These are phyloP conservation scores for Phaeoacremonium minimum DNA, from an alignment of 2,329 filamentous ascomycete genomes.

Conservation along the genomic window DNA sequence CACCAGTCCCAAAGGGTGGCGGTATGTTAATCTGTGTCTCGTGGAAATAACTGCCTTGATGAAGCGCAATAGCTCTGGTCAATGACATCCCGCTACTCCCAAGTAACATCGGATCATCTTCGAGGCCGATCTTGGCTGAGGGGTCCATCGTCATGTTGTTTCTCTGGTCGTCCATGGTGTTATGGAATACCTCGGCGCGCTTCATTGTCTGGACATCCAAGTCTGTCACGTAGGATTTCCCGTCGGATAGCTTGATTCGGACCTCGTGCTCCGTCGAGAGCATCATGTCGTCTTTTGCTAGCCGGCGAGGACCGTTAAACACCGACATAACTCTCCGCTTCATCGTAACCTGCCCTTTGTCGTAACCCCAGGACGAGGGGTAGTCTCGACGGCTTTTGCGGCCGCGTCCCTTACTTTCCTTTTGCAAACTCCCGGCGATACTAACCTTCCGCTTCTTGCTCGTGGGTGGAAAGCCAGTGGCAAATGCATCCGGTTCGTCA, in stretches of 20 bases:
- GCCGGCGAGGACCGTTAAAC: constrained; percentile 79
- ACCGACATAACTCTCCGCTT: constrained; percentile 95
- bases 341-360: constrained; percentile 92
- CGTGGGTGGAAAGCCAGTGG: constrained; percentile 60
- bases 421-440: too few relatives aligned
- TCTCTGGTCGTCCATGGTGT: constrained; percentile 80
- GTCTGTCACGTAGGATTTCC: constrained; percentile 82
- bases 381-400: constrained; percentile 93
- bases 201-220: constrained; percentile 87
- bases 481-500: constrained; percentile 69
- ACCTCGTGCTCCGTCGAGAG: constrained; percentile 93
- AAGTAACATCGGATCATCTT: too few relatives aligned
- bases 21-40: too few relatives aligned
- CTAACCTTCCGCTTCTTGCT: constrained; percentile 52
- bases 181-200: constrained; percentile 78
- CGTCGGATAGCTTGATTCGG: constrained; percentile 72
- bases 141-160: too few relatives aligned
- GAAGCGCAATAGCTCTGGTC: too few relatives aligned
- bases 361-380: constrained; percentile 88
- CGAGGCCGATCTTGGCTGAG: too few relatives aligned
- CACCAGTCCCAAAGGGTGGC: too few relatives aligned
- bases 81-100: too few relatives aligned
- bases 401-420: constrained; percentile 58
- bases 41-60: too few relatives aligned
- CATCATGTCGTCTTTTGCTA: constrained; percentile 99